Conservation (phyloP, 176 grass and related monocot genomes). For the Thinopyrum elongatum region DNA sequence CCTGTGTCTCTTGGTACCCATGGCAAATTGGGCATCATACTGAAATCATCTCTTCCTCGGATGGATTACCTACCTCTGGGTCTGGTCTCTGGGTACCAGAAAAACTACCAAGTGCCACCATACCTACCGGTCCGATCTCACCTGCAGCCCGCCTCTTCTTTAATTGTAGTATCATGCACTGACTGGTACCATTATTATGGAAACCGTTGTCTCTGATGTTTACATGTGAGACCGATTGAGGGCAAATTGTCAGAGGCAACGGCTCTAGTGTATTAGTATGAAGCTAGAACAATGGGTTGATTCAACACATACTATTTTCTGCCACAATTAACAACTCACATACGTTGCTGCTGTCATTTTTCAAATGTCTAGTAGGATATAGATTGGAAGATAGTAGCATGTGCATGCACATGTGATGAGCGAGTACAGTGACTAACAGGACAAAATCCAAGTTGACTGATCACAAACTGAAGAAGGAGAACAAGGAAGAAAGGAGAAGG, state of each 20-base stretch:
- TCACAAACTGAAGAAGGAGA: neutral
- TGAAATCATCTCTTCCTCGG: neutral
- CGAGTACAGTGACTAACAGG: neutral
- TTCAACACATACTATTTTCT: neutral
- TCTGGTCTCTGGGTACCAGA: conserved; percentile 8
- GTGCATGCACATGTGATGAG: neutral
- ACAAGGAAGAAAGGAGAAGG: neutral
- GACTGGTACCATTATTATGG: no score
- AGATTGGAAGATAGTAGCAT: neutral
- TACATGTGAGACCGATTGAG: no score
- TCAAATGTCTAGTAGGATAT: neutral
- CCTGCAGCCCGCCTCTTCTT: neutral
- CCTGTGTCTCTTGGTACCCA: no score
- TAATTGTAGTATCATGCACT: neutral
- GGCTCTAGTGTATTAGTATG: no score
- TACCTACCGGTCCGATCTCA: conserved; percentile 7
- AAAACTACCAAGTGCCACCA: conserved; percentile 32
- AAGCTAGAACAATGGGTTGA: neutral
- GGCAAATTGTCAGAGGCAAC: no score
- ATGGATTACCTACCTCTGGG: neutral
- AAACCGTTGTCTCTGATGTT: neutral
- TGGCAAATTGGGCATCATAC: conserved; percentile 22
- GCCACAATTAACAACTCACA: no score
- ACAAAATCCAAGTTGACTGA: neutral
- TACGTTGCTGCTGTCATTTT: no score